These are phyloP conservation scores for Cystobasidiaceae sp. DNA, from an alignment of 1,284 basidiomycete genomes.

Conservation along the genomic window DNA sequence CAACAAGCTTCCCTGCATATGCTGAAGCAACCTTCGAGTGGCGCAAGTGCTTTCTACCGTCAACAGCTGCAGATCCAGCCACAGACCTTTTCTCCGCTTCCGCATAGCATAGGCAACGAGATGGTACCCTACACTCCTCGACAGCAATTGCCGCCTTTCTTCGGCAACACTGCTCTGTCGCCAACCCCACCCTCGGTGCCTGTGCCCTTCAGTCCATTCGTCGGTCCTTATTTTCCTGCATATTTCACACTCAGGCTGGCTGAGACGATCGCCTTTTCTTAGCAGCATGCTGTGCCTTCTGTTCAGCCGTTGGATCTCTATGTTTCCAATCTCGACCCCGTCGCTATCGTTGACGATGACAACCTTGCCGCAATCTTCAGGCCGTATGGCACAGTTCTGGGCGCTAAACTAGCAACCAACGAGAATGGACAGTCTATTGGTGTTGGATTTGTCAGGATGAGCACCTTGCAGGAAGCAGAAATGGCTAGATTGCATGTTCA, in stretches of 20 bases:
- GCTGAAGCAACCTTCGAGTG: slow-evolving; percentile 7
- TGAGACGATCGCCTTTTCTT: background rate
- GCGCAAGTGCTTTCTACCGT: slow-evolving; percentile 12
- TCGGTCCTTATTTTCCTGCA: no score
- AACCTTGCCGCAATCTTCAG: slow-evolving; percentile 21
- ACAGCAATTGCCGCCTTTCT: background rate
- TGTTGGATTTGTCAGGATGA: slow-evolving; percentile 19
- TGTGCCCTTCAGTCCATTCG: no score
- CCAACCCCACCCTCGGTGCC: no score
- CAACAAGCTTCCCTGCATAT: slow-evolving; percentile 28
- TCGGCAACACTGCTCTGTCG: background rate
- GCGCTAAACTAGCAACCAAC: slow-evolving; percentile 16
- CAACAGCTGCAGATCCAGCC: slow-evolving; percentile 15
- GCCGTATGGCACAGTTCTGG: slow-evolving; percentile 14
- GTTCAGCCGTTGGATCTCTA: slow-evolving; percentile 20
- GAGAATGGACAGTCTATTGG: slow-evolving; percentile 19
- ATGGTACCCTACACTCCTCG: slow-evolving; percentile 1
- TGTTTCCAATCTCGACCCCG: slow-evolving; percentile 23
- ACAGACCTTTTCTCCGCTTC: background rate
- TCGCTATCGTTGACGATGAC: slow-evolving; percentile 28
- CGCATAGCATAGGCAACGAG: background rate
- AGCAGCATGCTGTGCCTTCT: background rate
- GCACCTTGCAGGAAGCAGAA: slow-evolving; percentile 14
- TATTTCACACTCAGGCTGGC: background rate
- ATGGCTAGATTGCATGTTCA: slow-evolving; percentile 19